Conservation (phyloP, 129 eudicot genomes). For the Kitagawia praeruptora region DNA sequence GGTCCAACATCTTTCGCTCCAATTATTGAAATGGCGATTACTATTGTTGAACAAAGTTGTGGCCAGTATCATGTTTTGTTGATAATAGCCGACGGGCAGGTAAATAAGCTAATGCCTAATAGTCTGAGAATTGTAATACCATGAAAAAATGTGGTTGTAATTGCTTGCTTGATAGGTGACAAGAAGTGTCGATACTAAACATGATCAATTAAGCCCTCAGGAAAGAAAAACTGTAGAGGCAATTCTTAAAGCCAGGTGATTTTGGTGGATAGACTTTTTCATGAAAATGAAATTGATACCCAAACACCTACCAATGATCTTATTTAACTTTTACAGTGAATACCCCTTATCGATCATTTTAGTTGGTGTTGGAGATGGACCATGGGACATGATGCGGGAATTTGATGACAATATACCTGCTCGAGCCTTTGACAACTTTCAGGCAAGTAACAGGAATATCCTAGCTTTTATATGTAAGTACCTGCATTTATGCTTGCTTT, state of each 20-base stretch:
- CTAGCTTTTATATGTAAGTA: neutral
- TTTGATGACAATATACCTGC: conserved; percentile 90
- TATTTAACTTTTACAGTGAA: conserved; percentile 37
- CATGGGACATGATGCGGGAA: conserved; percentile 96
- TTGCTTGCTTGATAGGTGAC: conserved; percentile 45
- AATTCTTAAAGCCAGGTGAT: conserved; percentile 85
- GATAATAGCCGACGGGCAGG: conserved; percentile 98
- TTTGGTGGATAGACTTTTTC: conserved; percentile 8
- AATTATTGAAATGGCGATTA: conserved; percentile 79
- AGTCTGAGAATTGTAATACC: neutral
- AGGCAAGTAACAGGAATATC: conserved; percentile 37
- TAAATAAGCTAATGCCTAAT: conserved; percentile 13
- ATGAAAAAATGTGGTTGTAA: neutral
- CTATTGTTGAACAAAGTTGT: conserved; percentile 93
- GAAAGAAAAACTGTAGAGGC: conserved; percentile 85
- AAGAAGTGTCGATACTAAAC: conserved; percentile 82
- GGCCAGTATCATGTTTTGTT: conserved; percentile 94
- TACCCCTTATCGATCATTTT: conserved; percentile 76
- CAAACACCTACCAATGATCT: conserved; percentile 4
- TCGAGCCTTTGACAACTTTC: conserved; percentile 88
- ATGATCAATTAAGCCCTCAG: conserved; percentile 69
- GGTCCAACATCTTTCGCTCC: conserved; percentile 98
- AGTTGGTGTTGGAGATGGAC: conserved; percentile 97
- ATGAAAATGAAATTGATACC: neutral
- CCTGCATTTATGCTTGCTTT: conserved; percentile 4